phyloP scores from a whole-genome alignment of 2,329 filamentous ascomycete species.

The Macrophomina phaseolina region DNA sequence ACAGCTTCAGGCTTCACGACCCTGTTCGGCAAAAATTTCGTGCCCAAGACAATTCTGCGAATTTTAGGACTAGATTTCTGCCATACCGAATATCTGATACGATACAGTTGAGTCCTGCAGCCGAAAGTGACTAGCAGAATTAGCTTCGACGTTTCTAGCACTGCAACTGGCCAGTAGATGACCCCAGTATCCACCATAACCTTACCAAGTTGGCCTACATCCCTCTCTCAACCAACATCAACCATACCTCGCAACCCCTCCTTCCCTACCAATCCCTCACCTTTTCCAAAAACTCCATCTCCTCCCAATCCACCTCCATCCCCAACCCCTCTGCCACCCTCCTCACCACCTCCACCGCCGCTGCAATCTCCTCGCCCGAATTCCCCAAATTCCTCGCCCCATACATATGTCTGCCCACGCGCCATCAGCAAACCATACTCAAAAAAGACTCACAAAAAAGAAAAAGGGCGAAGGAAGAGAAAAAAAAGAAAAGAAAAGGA shows the following conservation, averaged over 20 bases:
- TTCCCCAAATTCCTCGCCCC: slow-evolving; percentile 26
- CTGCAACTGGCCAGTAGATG: too few relatives aligned
- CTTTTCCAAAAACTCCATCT: slow-evolving; percentile 23
- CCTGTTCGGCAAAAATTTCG: too few relatives aligned
- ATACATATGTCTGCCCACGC: slow-evolving; percentile 21
- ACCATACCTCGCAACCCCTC: background rate
- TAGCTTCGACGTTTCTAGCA: too few relatives aligned
- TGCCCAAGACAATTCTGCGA: too few relatives aligned
- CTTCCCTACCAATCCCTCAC: slow-evolving; percentile 14
- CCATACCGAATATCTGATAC: too few relatives aligned
- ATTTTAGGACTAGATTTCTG: too few relatives aligned
- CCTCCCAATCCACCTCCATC: background rate
- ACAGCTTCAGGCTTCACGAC: too few relatives aligned
- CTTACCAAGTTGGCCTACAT: too few relatives aligned
- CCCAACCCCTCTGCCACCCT: background rate
- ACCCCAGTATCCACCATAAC: too few relatives aligned
- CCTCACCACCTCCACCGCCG: slow-evolving; percentile 16
- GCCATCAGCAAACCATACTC: background rate
- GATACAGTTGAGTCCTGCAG: too few relatives aligned
- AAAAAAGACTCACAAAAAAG: background rate
- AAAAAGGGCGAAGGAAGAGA: background rate
- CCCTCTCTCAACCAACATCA: background rate
- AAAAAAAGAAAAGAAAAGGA: background rate
- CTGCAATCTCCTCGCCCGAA: slow-evolving; percentile 19
- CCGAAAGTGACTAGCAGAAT: too few relatives aligned